Evolutionary conservation across 805 yeast genomes (phyloP), one percentile per base, ranked within the genome.

Genomic region (Lipomyces yamadae): DNA sequence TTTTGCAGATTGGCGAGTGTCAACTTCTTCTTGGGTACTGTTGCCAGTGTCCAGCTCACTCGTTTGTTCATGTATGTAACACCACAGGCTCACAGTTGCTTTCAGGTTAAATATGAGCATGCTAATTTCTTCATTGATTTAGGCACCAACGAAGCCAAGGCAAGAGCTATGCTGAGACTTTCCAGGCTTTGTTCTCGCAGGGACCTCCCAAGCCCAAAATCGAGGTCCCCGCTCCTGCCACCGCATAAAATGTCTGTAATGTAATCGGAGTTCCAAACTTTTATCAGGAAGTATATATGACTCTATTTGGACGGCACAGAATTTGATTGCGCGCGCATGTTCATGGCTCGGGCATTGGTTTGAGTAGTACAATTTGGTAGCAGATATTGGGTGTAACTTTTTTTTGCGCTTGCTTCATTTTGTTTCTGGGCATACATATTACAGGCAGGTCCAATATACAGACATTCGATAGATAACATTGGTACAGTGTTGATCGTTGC

Each of bases 21-120:
- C 64, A 94, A 94, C 80, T 92, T 92, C 83, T 94, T 95, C 84
- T 81, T 94, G 63, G 97, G 96, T 33, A 81, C 88, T 39, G 97
- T 96, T 58, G 97, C 98, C 1, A 90, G 94, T 37, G 86, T 82
- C 77, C 98, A 94, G 82, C 79, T 95, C 50, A 74, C 80, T 56
- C 86, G 99, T 80, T 85, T 94, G 63, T 82, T 55, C 57, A 24
- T 29, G 64, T 68, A 66, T 3, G 65, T 34, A 18, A 24, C n/a
- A 42, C 48, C 48, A 42, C 5, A 24, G 1, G 24, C 24, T 24
- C 24, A 24, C 24, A 1, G 24, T 24, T 24, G 24, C 24, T 24
- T 1, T 24, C 24, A 24, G 24, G 24, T 24, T 24, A 24, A 24
- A 24, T 15, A 15, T 7, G 3, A n/a, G n/a, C n/a, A 42, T 42